Conservation (phyloP, 2,329 filamentous ascomycete genomes). For the Dactylonectria estremocensis region DNA sequence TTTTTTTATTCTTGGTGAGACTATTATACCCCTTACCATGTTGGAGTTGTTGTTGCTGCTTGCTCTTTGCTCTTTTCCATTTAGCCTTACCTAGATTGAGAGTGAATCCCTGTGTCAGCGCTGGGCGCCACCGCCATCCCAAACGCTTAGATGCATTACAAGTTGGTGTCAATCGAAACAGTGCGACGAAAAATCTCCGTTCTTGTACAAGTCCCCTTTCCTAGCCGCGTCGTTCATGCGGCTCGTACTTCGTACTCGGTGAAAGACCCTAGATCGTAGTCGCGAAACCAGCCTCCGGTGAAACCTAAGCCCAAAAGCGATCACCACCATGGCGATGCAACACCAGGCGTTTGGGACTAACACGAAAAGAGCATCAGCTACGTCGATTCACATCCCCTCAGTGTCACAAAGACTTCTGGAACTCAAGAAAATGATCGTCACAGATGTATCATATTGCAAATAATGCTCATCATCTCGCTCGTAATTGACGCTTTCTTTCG, state of each 20-base stretch:
- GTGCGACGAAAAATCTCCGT: neutral
- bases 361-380: neutral
- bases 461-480: constrained; percentile 16
- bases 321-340: neutral
- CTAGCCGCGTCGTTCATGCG: neutral
- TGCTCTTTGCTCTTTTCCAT: neutral
- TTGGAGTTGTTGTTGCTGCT: constrained; percentile 5
- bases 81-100: constrained; percentile 6
- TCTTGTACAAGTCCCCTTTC: neutral
- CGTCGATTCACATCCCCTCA: neutral
- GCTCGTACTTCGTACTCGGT: neutral
- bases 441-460: neutral
- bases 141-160: neutral
- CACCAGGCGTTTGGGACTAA: neutral
- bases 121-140: neutral
- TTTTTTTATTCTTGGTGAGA: constrained; percentile 25
- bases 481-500: constrained; percentile 13
- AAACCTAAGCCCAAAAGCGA: neutral
- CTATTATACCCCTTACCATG: constrained; percentile 29
- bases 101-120: constrained; percentile 8
- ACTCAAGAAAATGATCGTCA: neutral
- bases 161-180: neutral
- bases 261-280: neutral
- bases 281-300: neutral
- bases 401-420: neutral